Evolutionary conservation across 75 land plant species (phyloP).

Genomic region (Picea sitchensis): DNA sequence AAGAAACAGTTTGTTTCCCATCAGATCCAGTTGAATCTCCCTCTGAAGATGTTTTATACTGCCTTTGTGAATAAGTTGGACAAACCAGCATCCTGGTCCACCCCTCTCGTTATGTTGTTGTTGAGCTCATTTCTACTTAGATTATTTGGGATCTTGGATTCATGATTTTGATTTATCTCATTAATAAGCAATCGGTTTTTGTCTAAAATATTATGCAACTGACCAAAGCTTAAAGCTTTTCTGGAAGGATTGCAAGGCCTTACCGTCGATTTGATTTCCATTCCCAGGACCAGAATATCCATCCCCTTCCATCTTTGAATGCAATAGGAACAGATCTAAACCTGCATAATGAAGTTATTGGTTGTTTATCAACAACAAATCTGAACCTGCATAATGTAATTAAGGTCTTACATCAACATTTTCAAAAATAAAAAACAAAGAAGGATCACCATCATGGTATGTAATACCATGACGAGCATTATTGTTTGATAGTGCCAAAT

Average conservation of each 20-base stretch:
- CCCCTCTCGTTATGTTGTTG: constrained; percentile 44
- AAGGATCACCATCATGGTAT: no score
- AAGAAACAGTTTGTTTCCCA: constrained; percentile 14
- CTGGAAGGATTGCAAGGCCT: constrained; percentile 38
- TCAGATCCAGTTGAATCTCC: constrained; percentile 27
- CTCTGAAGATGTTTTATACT: constrained; percentile 21
- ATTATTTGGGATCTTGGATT: constrained; percentile 46
- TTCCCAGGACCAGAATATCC: constrained; percentile 15
- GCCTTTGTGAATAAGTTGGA: constrained; percentile 28
- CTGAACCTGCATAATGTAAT: no score
- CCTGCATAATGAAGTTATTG: background rate
- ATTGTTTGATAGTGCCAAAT: no score
- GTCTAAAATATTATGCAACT: constrained; percentile 50
- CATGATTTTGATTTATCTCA: constrained; percentile 59
- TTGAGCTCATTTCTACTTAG: constrained; percentile 49
- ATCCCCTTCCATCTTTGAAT: constrained; percentile 18
- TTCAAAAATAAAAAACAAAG: no score
- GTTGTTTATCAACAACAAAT: background rate
- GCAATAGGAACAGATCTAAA: no score
- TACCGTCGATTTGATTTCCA: constrained; percentile 27
- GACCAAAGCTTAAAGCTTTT: constrained; percentile 20
- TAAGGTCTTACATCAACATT: no score
- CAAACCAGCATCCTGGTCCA: constrained; percentile 43
- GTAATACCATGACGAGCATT: no score
- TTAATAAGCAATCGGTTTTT: constrained; percentile 52